phyloP scores from a whole-genome alignment of 306 rosid genomes.

The Quercus variabilis region DNA sequence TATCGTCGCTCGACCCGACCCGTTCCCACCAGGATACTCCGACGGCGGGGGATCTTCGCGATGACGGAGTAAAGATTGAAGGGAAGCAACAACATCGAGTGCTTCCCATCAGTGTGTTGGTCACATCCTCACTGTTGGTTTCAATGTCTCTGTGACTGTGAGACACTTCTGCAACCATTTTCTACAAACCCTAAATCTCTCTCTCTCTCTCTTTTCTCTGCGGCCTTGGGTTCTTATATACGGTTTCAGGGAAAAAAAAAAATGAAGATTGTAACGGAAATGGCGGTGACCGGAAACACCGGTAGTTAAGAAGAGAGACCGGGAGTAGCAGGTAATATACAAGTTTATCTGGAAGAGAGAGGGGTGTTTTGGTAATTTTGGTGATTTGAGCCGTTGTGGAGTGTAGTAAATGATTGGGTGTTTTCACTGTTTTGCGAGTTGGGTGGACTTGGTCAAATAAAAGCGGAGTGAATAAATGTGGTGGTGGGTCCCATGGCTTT shows the following conservation, averaged over 20 bases:
- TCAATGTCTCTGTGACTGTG: slow-evolving; percentile 27
- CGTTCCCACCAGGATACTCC: slow-evolving; percentile 73
- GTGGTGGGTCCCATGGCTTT: neutral
- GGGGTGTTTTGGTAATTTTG: neutral
- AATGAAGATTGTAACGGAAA: slow-evolving; percentile 19
- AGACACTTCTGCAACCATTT: slow-evolving; percentile 13
- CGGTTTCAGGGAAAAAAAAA: neutral
- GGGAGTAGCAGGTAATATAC: neutral
- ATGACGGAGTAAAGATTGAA: slow-evolving; percentile 28
- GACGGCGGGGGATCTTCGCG: slow-evolving; percentile 31
- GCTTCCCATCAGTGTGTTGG: slow-evolving; percentile 30
- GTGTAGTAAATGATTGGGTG: neutral
- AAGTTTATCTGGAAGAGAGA: neutral
- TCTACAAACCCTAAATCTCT: neutral
- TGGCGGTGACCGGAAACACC: slow-evolving; percentile 25
- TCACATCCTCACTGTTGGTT: slow-evolving; percentile 27
- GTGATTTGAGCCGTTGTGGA: neutral
- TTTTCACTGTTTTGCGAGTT: neutral
- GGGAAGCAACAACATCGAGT: slow-evolving; percentile 56
- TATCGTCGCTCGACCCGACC: slow-evolving; percentile 37
- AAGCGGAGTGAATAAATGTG: neutral
- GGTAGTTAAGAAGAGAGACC: neutral
- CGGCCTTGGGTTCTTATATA: neutral
- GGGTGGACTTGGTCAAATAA: neutral
- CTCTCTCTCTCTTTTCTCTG: neutral